Conservation (phyloP, 306 rosid species). For the Sicyos edulis region DNA sequence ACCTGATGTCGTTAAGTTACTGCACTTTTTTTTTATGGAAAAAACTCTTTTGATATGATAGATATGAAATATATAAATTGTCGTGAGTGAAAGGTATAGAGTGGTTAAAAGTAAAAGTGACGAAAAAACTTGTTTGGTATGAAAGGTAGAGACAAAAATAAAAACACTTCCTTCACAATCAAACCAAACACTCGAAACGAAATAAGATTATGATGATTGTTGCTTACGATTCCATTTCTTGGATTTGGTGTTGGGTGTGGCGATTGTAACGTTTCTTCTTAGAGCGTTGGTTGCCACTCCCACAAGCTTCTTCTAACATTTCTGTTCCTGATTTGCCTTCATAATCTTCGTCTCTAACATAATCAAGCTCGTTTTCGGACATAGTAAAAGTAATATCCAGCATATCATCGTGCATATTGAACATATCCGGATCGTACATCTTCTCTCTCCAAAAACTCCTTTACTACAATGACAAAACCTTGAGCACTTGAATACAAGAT, state of each 20-base stretch:
- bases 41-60: no score
- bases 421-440: conserved; percentile 14
- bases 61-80: no score
- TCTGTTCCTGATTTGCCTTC: conserved; percentile 46
- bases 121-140: no score
- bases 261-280: conserved; percentile 51
- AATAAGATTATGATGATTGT: no score
- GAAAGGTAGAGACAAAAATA: no score
- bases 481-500: not conserved
- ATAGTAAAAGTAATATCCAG: conserved; percentile 57
- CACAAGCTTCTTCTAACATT: conserved; percentile 38
- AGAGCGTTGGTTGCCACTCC: conserved; percentile 33
- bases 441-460: not conserved
- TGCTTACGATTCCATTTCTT: conserved; percentile 62
- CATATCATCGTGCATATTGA: conserved; percentile 10
- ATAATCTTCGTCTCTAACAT: conserved; percentile 37
- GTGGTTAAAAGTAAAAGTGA: no score
- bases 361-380: conserved; percentile 61
- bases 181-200: no score
- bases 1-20: no score
- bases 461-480: not conserved
- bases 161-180: no score
- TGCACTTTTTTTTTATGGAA: no score
- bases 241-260: conserved; percentile 51
- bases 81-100: no score